phyloP scores from a whole-genome alignment of 2,329 filamentous ascomycete species.

The Endoconidiophora laricicola region DNA sequence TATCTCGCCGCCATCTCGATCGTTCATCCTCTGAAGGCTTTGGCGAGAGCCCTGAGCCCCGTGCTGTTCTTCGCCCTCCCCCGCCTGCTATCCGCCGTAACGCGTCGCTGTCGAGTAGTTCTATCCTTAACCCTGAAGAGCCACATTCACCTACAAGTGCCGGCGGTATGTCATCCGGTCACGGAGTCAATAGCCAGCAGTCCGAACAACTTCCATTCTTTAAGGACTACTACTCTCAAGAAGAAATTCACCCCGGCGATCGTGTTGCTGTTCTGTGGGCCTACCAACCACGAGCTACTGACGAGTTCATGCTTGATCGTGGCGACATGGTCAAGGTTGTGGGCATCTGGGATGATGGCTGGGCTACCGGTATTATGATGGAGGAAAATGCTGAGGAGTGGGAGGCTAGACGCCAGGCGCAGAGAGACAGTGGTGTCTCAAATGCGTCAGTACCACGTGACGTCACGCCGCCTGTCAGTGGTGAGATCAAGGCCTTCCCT shows the following conservation, averaged over 20 bases:
- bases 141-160: slow-evolving; percentile 58
- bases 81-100: slow-evolving; percentile 49
- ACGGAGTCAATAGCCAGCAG: slow-evolving; percentile 69
- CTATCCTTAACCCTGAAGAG: slow-evolving; percentile 53
- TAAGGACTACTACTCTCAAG: slow-evolving; percentile 96
- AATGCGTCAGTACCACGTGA: slow-evolving; percentile 50
- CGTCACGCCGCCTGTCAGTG: slow-evolving; percentile 45
- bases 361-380: slow-evolving; percentile 83
- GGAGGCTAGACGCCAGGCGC: slow-evolving; percentile 57
- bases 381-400: slow-evolving; percentile 77
- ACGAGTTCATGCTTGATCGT: slow-evolving; percentile 84
- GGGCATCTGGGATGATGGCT: slow-evolving; percentile 98
- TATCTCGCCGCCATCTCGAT: slow-evolving; percentile 25
- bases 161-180: slow-evolving; percentile 66
- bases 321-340: slow-evolving; percentile 97
- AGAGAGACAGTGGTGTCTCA: slow-evolving; percentile 87
- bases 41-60: slow-evolving; percentile 54
- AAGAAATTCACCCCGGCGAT: slow-evolving; percentile 85
- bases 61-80: slow-evolving; percentile 40
- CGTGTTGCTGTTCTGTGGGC: slow-evolving; percentile 88
- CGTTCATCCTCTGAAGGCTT: slow-evolving; percentile 58
- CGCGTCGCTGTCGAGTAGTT: slow-evolving; percentile 79
- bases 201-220: slow-evolving; percentile 93
- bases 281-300: slow-evolving; percentile 81
- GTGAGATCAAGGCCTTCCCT: slow-evolving; percentile 95